Conservation (phyloP, 23 red algal genomes). For the Gracilariopsis chorda region DNA sequence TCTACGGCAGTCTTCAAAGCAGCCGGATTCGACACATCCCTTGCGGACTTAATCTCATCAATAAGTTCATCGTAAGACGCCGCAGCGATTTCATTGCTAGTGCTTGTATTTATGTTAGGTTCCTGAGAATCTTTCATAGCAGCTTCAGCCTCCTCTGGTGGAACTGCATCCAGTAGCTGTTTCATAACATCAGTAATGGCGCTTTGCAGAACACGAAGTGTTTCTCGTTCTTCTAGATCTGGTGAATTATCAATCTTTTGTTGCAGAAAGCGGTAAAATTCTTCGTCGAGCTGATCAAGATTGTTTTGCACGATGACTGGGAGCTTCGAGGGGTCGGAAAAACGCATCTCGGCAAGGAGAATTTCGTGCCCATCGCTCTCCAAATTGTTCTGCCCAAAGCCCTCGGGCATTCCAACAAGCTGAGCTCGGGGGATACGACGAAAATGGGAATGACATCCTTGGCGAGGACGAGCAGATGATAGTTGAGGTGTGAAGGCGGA, state of each 20-base stretch:
- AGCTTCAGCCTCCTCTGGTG: background rate
- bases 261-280: constrained; percentile 91
- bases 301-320: constrained; percentile 73
- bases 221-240: constrained; percentile 90
- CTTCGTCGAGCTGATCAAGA: constrained; percentile 78
- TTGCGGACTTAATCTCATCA: background rate
- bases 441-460: background rate
- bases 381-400: constrained; percentile 36
- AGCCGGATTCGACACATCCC: background rate
- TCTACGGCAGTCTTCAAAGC: constrained; percentile 5
- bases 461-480: background rate
- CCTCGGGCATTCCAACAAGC: constrained; percentile 54
- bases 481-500: background rate
- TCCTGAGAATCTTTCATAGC: background rate
- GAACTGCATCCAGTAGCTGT: constrained; percentile 24
- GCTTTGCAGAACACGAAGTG: constrained; percentile 66
- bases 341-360: constrained; percentile 86
- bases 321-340: constrained; percentile 76
- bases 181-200: constrained; percentile 91
- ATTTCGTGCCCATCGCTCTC: constrained; percentile 61
- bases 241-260: constrained; percentile 69
- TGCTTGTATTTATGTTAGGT: background rate
- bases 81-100: constrained; percentile 32
- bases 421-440: background rate
- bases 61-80: constrained; percentile 68